phyloP scores from a whole-genome alignment of 371 early-diverging fungal species.

The Fennellomyces sp. region DNA sequence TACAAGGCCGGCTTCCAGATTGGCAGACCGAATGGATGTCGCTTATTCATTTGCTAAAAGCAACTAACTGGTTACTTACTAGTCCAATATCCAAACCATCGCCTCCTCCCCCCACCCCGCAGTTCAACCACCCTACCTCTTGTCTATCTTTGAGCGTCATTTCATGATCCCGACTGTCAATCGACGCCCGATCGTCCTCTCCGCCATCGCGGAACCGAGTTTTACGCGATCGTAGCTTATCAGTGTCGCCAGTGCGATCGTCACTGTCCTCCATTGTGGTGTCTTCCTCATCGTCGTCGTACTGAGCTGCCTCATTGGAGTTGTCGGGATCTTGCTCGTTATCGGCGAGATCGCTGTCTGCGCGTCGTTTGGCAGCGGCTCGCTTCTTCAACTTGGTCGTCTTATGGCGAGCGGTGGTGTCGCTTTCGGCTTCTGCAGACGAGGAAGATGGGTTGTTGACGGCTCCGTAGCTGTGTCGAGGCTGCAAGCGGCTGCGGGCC shows the following conservation, averaged over 20 bases:
- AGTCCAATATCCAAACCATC: too few relatives aligned
- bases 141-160: slow-evolving; percentile 71
- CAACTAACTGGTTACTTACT: too few relatives aligned
- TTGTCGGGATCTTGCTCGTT: background rate
- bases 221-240: slow-evolving; percentile 1
- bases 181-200: slow-evolving; percentile 28
- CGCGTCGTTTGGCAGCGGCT: background rate
- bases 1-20: slow-evolving; percentile 98
- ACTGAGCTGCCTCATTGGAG: background rate
- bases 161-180: slow-evolving; percentile 44
- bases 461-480: background rate
- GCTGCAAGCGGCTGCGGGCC: background rate
- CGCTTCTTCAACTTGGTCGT: background rate
- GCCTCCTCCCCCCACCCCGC: too few relatives aligned
- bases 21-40: slow-evolving; percentile 95
- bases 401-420: slow-evolving; percentile 1
- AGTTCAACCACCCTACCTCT: too few relatives aligned
- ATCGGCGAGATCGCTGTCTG: background rate
- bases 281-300: slow-evolving; percentile 3
- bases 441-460: slow-evolving; percentile 2
- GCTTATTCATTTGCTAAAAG: slow-evolving; percentile 73
- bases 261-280: slow-evolving; percentile 5
- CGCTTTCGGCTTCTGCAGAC: background rate
- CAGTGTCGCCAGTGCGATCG: background rate
- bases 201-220: background rate